A percentile compares a stretch with the other conserved stretches of the same genome.
Conservation (phyloP, 305 asterid species). For the Salvia sclarea region DNA sequence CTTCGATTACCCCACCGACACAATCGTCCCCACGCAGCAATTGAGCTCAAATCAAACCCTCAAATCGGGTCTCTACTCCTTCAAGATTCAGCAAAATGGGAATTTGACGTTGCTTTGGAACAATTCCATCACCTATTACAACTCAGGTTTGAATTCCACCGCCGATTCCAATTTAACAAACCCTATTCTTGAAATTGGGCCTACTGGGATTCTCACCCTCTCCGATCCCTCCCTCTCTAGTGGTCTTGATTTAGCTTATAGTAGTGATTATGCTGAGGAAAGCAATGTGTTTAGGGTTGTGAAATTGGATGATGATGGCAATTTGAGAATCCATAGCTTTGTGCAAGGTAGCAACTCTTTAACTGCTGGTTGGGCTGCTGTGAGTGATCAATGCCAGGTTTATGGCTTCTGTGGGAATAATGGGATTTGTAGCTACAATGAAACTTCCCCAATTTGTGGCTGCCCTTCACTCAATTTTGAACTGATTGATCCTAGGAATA, state of each 20-base stretch:
- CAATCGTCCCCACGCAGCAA: constrained; percentile 64
- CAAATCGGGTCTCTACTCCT: constrained; percentile 57
- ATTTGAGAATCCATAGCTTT: constrained; percentile 72
- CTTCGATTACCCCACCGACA: constrained; percentile 74
- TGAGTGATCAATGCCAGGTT: constrained; percentile 74
- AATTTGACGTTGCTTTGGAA: constrained; percentile 75
- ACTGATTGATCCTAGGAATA: constrained; percentile 47
- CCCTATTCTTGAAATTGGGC: constrained; percentile 51
- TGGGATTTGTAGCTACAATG: constrained; percentile 79
- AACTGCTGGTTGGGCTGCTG: constrained; percentile 71
- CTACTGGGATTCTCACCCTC: constrained; percentile 58
- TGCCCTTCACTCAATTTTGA: constrained; percentile 61
- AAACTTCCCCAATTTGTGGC: constrained; percentile 57
- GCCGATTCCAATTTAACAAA: constrained; percentile 37
- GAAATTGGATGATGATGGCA: constrained; percentile 71
- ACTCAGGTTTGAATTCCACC: constrained; percentile 65
- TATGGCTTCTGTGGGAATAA: constrained; percentile 78
- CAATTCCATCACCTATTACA: constrained; percentile 47
- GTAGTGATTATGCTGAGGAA: constrained; percentile 67
- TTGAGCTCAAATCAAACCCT: constrained; percentile 39
- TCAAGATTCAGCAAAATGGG: constrained; percentile 43
- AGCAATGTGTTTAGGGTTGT: constrained; percentile 58
- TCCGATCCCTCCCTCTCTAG: constrained; percentile 46
- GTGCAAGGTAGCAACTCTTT: constrained; percentile 46
- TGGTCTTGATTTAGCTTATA: constrained; percentile 49